Evolutionary conservation across 106 monocot species (phyloP), one percentile per base, ranked within the genome.

Genomic region (Dendrobium catenatum): DNA sequence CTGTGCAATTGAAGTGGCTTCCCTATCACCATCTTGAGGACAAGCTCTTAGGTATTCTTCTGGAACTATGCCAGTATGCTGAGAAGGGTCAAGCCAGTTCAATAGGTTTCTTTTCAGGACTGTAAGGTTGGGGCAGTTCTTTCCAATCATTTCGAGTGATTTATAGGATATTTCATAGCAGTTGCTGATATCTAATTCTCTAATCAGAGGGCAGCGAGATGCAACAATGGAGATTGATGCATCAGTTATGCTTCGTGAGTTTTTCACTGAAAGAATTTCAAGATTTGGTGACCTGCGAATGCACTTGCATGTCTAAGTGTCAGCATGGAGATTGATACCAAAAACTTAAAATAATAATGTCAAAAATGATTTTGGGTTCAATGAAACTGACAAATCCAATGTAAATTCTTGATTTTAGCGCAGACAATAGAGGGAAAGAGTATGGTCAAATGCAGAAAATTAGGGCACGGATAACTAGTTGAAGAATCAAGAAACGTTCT

Each of bases 31-130:
- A 87, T 97, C 96, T 83, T 97, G 94, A 19, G 97, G 97, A 58
- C 90, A 88, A 11, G 86, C 81, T 78, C 88, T 81, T 24, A 98
- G 68, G 51, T 98, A 94, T 41, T 88, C 90, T 15, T 86, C 82
- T 20, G 98, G 94, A 44, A 98, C 88, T 66, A 95, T 81, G 8
- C 94, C 98, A 0, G 85, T 47, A 82, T 98, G 95, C 82, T 98
- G 92, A 20, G 98, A 95, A 20, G 98, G 93, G 79, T 98, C 98
- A 17, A 95, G 84, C 98, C 98, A 98, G 79, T 98, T 98, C 83
- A 98, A 78, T 41, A 93, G 49, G 72, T 98, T 91, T 76, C 98
- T 83, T 76, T 87, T 95, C 49, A 98, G 89, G 61, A 89, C 81
- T 9, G 9, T 83, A 51, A 97, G 72, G 31, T 90, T 88, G 29